These are phyloP conservation scores for Cordyceps cateniannulata DNA, from an alignment of 2,329 filamentous ascomycete species.

Conservation along the genomic window DNA sequence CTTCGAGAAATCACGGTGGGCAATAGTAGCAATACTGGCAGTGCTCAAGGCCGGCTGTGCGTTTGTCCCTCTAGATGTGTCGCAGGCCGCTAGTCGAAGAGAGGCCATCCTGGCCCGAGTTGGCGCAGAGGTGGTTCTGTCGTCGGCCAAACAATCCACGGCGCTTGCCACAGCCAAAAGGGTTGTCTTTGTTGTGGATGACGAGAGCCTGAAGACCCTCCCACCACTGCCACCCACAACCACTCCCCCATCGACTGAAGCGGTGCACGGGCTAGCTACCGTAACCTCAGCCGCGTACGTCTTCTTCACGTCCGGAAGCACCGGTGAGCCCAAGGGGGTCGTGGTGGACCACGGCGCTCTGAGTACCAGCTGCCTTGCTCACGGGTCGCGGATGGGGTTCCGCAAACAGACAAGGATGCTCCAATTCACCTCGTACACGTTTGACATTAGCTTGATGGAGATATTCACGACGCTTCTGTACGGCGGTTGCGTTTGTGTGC, in stretches of 20 bases:
- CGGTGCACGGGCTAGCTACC: background rate
- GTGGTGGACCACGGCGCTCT: constrained; percentile 41
- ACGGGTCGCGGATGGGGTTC: constrained; percentile 41
- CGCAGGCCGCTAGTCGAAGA: background rate
- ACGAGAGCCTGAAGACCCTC: background rate
- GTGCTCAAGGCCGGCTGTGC: constrained; percentile 40
- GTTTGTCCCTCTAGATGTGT: constrained; percentile 32
- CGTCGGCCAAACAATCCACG: background rate
- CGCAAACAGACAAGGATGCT: constrained; percentile 42
- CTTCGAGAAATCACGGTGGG: constrained; percentile 25
- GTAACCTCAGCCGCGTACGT: constrained; percentile 17
- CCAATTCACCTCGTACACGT: constrained; percentile 44
- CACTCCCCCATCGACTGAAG: background rate
- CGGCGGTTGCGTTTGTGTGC: constrained; percentile 50
- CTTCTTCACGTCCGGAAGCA: constrained; percentile 24
- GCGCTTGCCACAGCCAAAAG: background rate
- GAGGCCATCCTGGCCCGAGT: background rate
- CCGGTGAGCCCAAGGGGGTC: constrained; percentile 23
- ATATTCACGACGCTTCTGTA: constrained; percentile 39
- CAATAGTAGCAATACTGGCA: constrained; percentile 22
- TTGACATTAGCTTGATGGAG: constrained; percentile 40
- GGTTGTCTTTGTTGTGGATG: background rate
- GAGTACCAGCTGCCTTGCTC: constrained; percentile 42
- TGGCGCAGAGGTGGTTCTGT: background rate
- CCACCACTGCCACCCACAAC: background rate